These are phyloP conservation scores for Arachis stenosperma DNA, from an alignment of 306 rosid species.

Conservation along the genomic window DNA sequence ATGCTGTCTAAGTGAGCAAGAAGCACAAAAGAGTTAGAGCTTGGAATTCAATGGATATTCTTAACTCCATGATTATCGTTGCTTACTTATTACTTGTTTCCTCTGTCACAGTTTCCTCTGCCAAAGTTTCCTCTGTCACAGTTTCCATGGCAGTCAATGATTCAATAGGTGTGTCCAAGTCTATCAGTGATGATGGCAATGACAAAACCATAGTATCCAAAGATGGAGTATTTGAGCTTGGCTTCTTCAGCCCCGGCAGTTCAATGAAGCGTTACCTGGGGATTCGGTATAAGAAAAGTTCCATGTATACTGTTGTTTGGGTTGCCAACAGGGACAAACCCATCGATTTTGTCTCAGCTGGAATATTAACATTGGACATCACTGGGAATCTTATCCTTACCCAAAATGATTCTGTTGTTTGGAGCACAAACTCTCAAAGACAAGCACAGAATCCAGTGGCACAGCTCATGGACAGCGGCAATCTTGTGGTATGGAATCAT, in stretches of 20 bases:
- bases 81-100: constrained; percentile 3
- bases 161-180: constrained; percentile 34
- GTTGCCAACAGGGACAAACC: constrained; percentile 50
- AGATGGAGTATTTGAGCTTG: constrained; percentile 47
- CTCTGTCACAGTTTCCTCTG: constrained; percentile 10
- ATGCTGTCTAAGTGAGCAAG: not conserved
- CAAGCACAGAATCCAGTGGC: constrained; percentile 31
- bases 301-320: constrained; percentile 45
- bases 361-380: constrained; percentile 32
- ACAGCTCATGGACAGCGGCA: constrained; percentile 52
- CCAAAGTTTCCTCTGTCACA: not conserved
- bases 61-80: not conserved
- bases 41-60: constrained; percentile 8
- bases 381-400: constrained; percentile 39
- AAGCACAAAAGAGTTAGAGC: not conserved
- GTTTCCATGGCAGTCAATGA: constrained; percentile 24
- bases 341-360: constrained; percentile 38
- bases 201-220: constrained; percentile 39
- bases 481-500: constrained; percentile 48
- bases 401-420: constrained; percentile 37
- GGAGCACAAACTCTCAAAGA: constrained; percentile 38
- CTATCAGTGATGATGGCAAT: not conserved
- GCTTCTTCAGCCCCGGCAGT: constrained; percentile 52
- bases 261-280: constrained; percentile 49
- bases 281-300: constrained; percentile 47